These are phyloP conservation scores for Rugonectria rugulosa DNA, from an alignment of 2,329 filamentous ascomycete species.

Conservation along the genomic window DNA sequence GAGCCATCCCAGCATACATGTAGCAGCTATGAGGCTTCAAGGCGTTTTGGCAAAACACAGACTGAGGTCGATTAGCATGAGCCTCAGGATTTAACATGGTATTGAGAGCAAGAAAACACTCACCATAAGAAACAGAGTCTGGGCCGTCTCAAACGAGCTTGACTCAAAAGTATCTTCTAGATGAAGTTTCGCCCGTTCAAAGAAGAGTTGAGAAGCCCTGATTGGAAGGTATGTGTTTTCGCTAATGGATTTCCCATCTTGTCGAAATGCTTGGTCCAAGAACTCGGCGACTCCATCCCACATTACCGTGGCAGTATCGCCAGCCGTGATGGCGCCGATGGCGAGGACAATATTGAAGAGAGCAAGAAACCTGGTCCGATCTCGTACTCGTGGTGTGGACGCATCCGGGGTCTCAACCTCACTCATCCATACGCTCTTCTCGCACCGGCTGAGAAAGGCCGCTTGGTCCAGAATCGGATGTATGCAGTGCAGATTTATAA, in stretches of 20 bases:
- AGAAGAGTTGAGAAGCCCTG: constrained; percentile 11
- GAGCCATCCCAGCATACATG: constrained; percentile 21
- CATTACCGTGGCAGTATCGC: constrained; percentile 4
- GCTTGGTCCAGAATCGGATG: constrained; percentile 17
- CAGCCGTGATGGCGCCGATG: constrained; percentile 13
- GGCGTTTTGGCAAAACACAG: constrained; percentile 21
- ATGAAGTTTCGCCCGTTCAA: constrained; percentile 9
- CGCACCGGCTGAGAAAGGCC: constrained; percentile 7
- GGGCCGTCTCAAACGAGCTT: constrained; percentile 15
- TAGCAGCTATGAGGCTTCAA: constrained; percentile 22
- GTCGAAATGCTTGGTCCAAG: background rate
- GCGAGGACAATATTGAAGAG: constrained; percentile 18
- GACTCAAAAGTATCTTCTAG: constrained; percentile 17
- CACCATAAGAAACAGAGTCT: constrained; percentile 22
- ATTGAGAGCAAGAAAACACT: background rate
- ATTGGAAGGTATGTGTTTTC: constrained; percentile 5
- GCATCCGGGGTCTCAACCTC: background rate
- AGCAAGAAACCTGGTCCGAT: constrained; percentile 11
- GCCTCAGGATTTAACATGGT: background rate
- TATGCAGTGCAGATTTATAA: constrained; percentile 17
- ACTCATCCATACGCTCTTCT: constrained; percentile 6
- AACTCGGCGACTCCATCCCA: constrained; percentile 5
- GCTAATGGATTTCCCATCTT: constrained; percentile 1
- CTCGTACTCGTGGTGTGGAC: background rate
- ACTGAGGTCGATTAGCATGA: background rate